phyloP scores from a whole-genome alignment of 441 rosid species.

The Gossypium davidsonii region DNA sequence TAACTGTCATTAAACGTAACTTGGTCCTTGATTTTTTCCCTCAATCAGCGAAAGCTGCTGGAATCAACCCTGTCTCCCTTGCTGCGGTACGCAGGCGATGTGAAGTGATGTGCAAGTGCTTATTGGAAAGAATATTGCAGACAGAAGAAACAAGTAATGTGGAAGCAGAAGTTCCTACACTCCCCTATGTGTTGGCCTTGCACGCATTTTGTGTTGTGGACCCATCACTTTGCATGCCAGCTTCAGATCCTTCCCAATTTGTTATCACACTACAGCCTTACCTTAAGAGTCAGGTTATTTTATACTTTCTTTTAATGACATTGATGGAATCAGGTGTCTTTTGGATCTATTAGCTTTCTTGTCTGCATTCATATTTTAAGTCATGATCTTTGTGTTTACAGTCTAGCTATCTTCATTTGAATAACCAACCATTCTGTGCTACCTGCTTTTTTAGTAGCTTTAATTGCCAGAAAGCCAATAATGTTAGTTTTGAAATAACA shows the following conservation, averaged over 20 bases:
- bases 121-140: conserved; percentile 93
- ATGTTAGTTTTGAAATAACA: neutral
- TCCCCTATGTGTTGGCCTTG: conserved; percentile 83
- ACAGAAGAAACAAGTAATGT: conserved; percentile 77
- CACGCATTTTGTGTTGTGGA: conserved; percentile 96
- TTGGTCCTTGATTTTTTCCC: conserved; percentile 93
- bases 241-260: conserved; percentile 90
- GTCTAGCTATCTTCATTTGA: neutral
- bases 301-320: neutral
- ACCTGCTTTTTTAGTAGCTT: neutral
- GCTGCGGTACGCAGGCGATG: conserved; percentile 91
- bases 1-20: conserved; percentile 78
- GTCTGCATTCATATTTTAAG: neutral
- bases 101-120: conserved; percentile 93
- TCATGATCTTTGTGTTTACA: neutral
- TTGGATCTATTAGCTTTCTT: conserved; percentile 5
- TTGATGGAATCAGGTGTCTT: neutral
- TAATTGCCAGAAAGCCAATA: neutral
- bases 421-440: neutral
- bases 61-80: conserved; percentile 78
- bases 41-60: conserved; percentile 94
- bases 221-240: conserved; percentile 87
- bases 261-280: conserved; percentile 92
- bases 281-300: conserved; percentile 85
- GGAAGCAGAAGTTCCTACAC: conserved; percentile 58